Percentiles rank a stretch among this genome's conserved stretches.
Conservation (phyloP, 176 grass and related monocot species). For the Aegilops bicornis region DNA sequence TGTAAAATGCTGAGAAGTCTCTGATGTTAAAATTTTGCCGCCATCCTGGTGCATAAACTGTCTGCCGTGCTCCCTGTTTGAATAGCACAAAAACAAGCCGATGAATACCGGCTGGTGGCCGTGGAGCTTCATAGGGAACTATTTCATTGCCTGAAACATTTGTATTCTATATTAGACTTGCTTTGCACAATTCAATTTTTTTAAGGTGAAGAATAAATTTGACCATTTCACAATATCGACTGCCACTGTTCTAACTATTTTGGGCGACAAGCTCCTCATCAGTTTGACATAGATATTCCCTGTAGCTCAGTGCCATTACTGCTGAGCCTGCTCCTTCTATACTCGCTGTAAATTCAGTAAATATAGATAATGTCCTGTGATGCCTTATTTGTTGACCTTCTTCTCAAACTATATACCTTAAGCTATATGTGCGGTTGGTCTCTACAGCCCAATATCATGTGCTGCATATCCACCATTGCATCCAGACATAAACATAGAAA, state of each 20-base stretch:
- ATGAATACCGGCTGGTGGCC: constrained; percentile 81
- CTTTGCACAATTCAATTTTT: constrained; percentile 4
- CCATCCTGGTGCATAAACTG: constrained; percentile 76
- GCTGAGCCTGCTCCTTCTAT: not conserved
- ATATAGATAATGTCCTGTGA: not conserved
- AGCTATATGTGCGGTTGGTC: not conserved
- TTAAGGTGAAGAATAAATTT: constrained; percentile 8
- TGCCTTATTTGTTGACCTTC: not conserved
- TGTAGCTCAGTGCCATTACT: constrained; percentile 18
- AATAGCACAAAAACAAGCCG: constrained; percentile 88
- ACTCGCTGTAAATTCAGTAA: not conserved
- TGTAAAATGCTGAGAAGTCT: constrained; percentile 86
- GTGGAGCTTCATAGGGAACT: constrained; percentile 80
- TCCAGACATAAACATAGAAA: constrained; percentile 6
- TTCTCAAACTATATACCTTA: not conserved
- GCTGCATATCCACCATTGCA: not conserved
- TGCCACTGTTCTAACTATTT: constrained; percentile 24
- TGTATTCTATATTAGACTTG: constrained; percentile 45
- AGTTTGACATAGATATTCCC: constrained; percentile 3
- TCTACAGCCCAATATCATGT: constrained; percentile 11
- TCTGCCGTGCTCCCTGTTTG: constrained; percentile 69
- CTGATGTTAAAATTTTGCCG: constrained; percentile 83
- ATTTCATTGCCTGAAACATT: constrained; percentile 87
- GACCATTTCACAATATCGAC: not conserved
- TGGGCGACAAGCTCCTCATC: not conserved